These are phyloP conservation scores for Physaria fendleri DNA, from an alignment of 345 rosid genomes.

Conservation along the genomic window DNA sequence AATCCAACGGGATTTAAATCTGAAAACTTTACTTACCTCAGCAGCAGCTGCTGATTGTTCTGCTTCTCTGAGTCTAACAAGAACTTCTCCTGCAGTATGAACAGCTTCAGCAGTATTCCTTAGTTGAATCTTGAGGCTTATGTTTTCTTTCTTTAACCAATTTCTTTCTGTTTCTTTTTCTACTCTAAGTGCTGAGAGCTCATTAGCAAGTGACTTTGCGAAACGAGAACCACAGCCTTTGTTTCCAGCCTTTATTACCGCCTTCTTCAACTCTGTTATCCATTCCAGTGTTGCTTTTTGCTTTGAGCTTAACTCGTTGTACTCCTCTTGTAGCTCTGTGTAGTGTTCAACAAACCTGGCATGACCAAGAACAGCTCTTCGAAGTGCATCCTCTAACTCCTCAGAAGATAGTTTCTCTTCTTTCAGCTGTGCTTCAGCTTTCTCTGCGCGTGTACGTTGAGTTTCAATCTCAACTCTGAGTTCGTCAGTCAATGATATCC, in stretches of 20 bases:
- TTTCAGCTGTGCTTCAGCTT: slow-evolving; percentile 57
- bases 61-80: slow-evolving; percentile 84
- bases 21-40: slow-evolving; percentile 44
- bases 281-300: slow-evolving; percentile 76
- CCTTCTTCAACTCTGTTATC: slow-evolving; percentile 80
- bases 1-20: not conserved
- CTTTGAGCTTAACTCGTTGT: slow-evolving; percentile 62
- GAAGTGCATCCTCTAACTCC: slow-evolving; percentile 86
- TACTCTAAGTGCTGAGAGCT: slow-evolving; percentile 71
- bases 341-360: slow-evolving; percentile 96
- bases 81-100: slow-evolving; percentile 97
- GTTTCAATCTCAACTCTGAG: slow-evolving; percentile 79
- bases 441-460: slow-evolving; percentile 66
- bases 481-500: slow-evolving; percentile 89
- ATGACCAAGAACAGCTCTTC: slow-evolving; percentile 82
- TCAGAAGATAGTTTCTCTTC: slow-evolving; percentile 58
- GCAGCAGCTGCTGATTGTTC: slow-evolving; percentile 74
- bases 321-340: slow-evolving; percentile 79
- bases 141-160: slow-evolving; percentile 65
- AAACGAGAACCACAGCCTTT: slow-evolving; percentile 76
- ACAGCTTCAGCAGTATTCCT: slow-evolving; percentile 97
- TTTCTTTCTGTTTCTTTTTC: slow-evolving; percentile 81
- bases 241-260: slow-evolving; percentile 76
- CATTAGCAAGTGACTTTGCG: slow-evolving; percentile 66
- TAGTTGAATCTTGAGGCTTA: slow-evolving; percentile 69